A percentile compares a stretch with the other conserved stretches of the same genome.
Conservation (phyloP, 2,329 filamentous ascomycete genomes). For the Neonectria hederae region DNA sequence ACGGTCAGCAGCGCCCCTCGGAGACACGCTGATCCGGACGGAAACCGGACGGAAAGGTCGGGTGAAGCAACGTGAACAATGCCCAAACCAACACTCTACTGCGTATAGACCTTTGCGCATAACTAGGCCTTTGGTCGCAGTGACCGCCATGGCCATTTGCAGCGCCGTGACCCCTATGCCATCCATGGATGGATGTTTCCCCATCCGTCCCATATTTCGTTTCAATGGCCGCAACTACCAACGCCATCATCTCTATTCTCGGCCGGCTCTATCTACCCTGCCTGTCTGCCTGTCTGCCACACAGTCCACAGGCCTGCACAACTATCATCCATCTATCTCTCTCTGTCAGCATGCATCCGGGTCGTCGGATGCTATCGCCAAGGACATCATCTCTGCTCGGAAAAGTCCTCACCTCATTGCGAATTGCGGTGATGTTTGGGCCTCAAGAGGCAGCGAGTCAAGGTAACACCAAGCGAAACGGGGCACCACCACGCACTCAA, state of each 20-base stretch:
- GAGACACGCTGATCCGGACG: constrained; percentile 10
- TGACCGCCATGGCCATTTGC: too few species aligned
- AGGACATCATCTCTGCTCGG: not conserved
- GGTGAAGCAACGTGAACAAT: not conserved
- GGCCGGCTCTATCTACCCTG: not conserved
- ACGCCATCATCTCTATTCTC: not conserved
- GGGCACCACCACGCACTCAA: not conserved
- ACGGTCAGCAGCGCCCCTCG: constrained; percentile 13
- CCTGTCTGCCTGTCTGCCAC: too few species aligned
- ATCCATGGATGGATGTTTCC: not conserved
- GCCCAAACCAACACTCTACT: not conserved
- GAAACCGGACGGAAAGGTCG: not conserved
- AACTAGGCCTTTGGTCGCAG: too few species aligned
- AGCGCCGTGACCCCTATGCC: not conserved
- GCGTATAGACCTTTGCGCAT: too few species aligned
- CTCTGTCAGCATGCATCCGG: not conserved
- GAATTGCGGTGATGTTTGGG: not conserved
- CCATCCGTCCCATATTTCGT: not conserved
- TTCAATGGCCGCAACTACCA: not conserved
- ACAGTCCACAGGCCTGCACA: not conserved
- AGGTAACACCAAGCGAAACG: too few species aligned
- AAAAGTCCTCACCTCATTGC: not conserved
- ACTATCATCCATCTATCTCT: not conserved
- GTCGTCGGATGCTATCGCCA: not conserved
- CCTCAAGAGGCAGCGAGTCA: not conserved